Evolutionary conservation across 1,284 basidiomycete species (phyloP).

Genomic region (Malassezia arunalokei): DNA sequence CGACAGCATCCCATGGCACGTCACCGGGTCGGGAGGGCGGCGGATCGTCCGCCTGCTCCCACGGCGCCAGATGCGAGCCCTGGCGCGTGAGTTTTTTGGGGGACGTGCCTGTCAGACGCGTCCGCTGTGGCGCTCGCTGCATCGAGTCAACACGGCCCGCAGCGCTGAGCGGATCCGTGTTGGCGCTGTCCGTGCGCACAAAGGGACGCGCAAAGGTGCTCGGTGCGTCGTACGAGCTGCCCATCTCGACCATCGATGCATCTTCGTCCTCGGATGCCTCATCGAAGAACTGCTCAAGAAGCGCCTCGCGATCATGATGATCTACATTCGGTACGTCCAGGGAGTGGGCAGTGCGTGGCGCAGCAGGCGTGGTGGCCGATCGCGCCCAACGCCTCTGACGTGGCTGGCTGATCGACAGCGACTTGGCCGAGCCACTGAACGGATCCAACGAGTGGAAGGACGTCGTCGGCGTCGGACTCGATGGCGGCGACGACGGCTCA

Average conservation of each 20-base stretch:
- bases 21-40: background rate
- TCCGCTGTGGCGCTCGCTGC: constrained; percentile 2
- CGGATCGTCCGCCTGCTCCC: background rate
- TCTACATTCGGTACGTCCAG: background rate
- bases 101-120: constrained; percentile 12
- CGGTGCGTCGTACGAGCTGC: constrained; percentile 10
- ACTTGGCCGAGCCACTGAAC: constrained; percentile 14
- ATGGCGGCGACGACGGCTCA: constrained; percentile 13
- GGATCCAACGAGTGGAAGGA: constrained; percentile 5
- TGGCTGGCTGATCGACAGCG: background rate
- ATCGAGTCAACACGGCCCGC: background rate
- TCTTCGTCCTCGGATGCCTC: constrained; percentile 3
- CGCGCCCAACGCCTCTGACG: background rate
- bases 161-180: constrained; percentile 20
- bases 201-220: constrained; percentile 5
- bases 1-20: constrained; percentile 9
- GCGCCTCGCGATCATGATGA: background rate
- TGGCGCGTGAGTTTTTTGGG: constrained; percentile 8
- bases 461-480: constrained; percentile 9
- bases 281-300: constrained; percentile 14
- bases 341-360: background rate
- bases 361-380: constrained; percentile 4
- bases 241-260: constrained; percentile 1
- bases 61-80: background rate
- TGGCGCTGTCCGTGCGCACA: constrained; percentile 15